phyloP scores from a whole-genome alignment of 306 rosid genomes.

The Bauhinia variegata region DNA sequence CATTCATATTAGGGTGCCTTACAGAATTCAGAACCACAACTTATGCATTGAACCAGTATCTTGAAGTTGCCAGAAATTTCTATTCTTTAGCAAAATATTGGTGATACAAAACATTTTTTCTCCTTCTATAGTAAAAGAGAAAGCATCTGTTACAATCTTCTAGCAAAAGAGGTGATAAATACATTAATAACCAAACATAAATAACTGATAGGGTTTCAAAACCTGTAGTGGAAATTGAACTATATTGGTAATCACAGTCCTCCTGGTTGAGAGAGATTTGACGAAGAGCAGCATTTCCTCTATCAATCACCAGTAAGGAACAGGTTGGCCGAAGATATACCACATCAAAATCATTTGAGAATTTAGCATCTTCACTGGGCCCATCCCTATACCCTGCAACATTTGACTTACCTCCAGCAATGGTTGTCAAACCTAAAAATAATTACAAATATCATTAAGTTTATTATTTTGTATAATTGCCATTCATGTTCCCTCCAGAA shows the following conservation, averaged over 20 bases:
- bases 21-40: slow-evolving; percentile 23
- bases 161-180: slow-evolving; percentile 1
- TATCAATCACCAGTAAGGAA: slow-evolving; percentile 90
- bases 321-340: slow-evolving; percentile 81
- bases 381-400: slow-evolving; percentile 96
- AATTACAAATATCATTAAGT: slow-evolving; percentile 30
- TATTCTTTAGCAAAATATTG: slow-evolving; percentile 17
- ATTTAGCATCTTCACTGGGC: slow-evolving; percentile 96
- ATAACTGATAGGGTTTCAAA: slow-evolving; percentile 24
- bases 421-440: slow-evolving; percentile 85
- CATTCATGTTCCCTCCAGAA: slow-evolving; percentile 12
- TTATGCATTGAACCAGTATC: slow-evolving; percentile 24
- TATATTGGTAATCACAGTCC: slow-evolving; percentile 81
- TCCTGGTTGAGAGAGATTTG: slow-evolving; percentile 85
- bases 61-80: slow-evolving; percentile 6
- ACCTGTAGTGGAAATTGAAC: slow-evolving; percentile 87
- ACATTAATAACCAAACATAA: slow-evolving; percentile 2
- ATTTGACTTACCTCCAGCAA: slow-evolving; percentile 97
- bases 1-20: not conserved
- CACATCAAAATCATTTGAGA: slow-evolving; percentile 94
- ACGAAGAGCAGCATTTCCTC: slow-evolving; percentile 97
- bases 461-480: slow-evolving; percentile 22
- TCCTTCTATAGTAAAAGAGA: slow-evolving; percentile 19
- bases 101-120: slow-evolving; percentile 13
- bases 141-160: slow-evolving; percentile 11